Evolutionary conservation across 73 alveolate genomes (phyloP), one percentile per base, ranked within the genome.

Genomic region (Paramecium octaurelia): DNA sequence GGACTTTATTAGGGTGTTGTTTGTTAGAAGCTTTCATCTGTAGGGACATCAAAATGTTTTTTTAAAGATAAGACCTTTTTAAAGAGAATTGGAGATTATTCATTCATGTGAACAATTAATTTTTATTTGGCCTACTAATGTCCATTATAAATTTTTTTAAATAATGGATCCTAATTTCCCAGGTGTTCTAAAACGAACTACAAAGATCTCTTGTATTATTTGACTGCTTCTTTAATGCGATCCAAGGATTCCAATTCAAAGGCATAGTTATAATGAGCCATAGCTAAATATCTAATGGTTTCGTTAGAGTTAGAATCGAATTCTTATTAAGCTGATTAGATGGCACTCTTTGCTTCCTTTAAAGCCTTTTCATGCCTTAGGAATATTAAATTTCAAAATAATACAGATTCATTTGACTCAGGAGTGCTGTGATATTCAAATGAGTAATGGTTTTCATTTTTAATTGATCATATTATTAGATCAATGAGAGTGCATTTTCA

Each of bases 311-410:
- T 29, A 1, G 88, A 23, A 35, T 75, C 59, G 35, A 75, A 75
- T 38, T 75, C 88, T 42, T 75, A 75, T 35, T 75, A 29, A 35
- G 43, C 88, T 75, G 60, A 35, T 38, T 75, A 21, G 12, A 75
- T 42, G 11, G 88, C 58, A 16, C 29, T 42, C 34, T 21, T 75
- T 16, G 88, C 88, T 75, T 21, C 88, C 69, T 75, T 75, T 75
- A 75, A 75, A 21, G 88, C 88, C 14, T 42, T 75, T 29, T 75
- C 88, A 75, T 75, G 88, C 88, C 58, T 38, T 75, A 34, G 69
- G 84, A 64, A 34, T 64, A 64, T 64, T 64, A 64, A 64, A 64
- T 31, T 64, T 64, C 42, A 34, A n/a, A 54, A 54, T 54, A 18
- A 31, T 64, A 64, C 84, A 64, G 42, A 64, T 64, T 42, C 88